Percentiles rank a stretch among this genome's conserved stretches.
Conservation (phyloP, 2,329 filamentous ascomycete genomes). For the Metarhizium brunneum region DNA sequence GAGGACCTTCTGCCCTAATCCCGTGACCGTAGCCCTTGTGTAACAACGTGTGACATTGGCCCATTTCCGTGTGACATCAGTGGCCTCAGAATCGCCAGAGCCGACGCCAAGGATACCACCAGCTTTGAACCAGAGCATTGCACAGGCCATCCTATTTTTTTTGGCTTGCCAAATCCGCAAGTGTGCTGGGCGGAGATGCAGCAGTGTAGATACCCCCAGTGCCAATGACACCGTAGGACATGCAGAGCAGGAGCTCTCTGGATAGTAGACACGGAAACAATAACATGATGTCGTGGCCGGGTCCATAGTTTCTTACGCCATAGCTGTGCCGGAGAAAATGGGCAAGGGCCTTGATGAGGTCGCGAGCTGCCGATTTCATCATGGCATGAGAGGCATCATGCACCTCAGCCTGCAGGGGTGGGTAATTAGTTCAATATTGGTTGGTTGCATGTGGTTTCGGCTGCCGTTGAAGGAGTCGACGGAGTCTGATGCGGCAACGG, state of each 20-base stretch:
- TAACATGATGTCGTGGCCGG: conserved; percentile 36
- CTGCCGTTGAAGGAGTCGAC: too few relatives aligned
- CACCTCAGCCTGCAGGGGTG: conserved; percentile 46
- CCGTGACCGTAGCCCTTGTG: too few relatives aligned
- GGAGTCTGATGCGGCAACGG: too few relatives aligned
- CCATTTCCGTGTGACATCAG: too few relatives aligned
- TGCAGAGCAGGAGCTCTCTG: conserved; percentile 41
- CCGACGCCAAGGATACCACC: too few relatives aligned
- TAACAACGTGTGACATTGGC: too few relatives aligned
- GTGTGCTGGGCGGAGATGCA: conserved; percentile 39
- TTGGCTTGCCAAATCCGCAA: conserved; percentile 39
- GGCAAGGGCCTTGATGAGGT: conserved; percentile 41
- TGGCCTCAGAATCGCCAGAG: too few relatives aligned
- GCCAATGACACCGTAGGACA: conserved; percentile 48
- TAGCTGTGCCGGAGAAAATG: conserved; percentile 44
- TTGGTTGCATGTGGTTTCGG: too few relatives aligned
- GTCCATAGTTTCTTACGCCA: conserved; percentile 38
- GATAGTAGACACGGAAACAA: conserved; percentile 47
- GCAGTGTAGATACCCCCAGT: conserved; percentile 51
- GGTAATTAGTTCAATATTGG: too few relatives aligned
- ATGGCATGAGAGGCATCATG: conserved; percentile 41
- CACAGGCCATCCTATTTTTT: not conserved
- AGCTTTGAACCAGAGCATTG: too few relatives aligned
- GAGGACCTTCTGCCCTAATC: too few relatives aligned
- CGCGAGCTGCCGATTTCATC: conserved; percentile 40